Base-by-base conservation (phyloP, 2,329 filamentous ascomycete species). In the Beauveria sp. region DNA sequence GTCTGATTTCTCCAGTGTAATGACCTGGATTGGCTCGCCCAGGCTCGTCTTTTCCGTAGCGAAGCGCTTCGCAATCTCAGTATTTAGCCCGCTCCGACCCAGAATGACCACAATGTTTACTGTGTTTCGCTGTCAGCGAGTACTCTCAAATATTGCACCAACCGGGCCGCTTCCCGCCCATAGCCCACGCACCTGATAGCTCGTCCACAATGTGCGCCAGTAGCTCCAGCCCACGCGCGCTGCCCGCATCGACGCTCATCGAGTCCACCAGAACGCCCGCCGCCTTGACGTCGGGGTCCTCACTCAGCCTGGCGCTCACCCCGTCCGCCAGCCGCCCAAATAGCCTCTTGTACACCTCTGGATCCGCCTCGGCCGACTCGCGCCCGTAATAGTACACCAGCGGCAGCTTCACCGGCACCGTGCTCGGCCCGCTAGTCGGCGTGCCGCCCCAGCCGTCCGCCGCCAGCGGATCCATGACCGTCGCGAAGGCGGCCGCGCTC, bases 371-470 rank as follows among this genome's bases (percentile, higher is more conserved):
- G 0, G 91, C 84, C 64, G 81, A 86, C 58, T 84, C 81, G 65
- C 89, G 79, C 18, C 95, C 93, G 73, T 90, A 96, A 74, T 92
- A 91, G 72, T 96, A 96, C 31, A 93, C 91, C 60, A 99, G 77
- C 5, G 95, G 95, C 68, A 96, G 80, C 78, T 97, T 98, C 58
- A 96, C 91, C 0, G 93, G 93, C 20, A 96, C 87, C 0, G 87
- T 84, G 67, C 89, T 95, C 0, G 95, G 93, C 0, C 93, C 95
- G 66, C 90, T 96, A 68, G 93, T 96, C 0, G 93, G 93, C 67
- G 91, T 93, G 66, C 84, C 91, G 10, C 95, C 95, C 87, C 92
- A 97, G 22, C 90, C 91, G 64, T 91, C 88, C 69, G 93, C 90
- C 2, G 81, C 79, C 68, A 84, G 82, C 1, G 96, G 82, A 73